phyloP scores from a whole-genome alignment of 2,329 filamentous ascomycete species.

The Berkeleyomyces basicola region DNA sequence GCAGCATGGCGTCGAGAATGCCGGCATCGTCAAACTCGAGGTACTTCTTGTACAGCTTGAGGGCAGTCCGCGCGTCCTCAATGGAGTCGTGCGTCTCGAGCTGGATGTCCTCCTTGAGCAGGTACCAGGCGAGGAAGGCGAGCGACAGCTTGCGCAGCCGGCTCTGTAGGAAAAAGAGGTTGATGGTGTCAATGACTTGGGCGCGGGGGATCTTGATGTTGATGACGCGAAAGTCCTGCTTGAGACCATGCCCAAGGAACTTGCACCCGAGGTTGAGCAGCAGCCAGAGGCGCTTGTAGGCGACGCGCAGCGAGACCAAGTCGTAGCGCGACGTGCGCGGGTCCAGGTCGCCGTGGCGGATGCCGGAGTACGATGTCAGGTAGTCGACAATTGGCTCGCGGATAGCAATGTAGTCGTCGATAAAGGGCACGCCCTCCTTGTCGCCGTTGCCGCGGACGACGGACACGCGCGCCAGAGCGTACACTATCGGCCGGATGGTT shows the following conservation, averaged over 20 bases:
- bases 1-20: conserved; percentile 64
- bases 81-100: conserved; percentile 85
- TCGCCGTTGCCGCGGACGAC: conserved; percentile 68
- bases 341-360: conserved; percentile 72
- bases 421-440: conserved; percentile 70
- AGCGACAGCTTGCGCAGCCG: conserved; percentile 77
- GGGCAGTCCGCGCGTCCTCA: conserved; percentile 80
- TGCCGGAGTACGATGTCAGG: conserved; percentile 84
- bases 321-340: conserved; percentile 62
- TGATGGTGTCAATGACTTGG: conserved; percentile 88
- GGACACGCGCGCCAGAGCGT: conserved; percentile 83
- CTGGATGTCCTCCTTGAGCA: conserved; percentile 90
- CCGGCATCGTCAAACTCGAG: conserved; percentile 78
- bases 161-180: conserved; percentile 69
- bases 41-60: conserved; percentile 80
- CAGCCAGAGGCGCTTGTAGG: conserved; percentile 97
- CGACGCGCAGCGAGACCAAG: conserved; percentile 71
- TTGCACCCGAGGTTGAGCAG: conserved; percentile 84
- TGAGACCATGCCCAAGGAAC: conserved; percentile 85
- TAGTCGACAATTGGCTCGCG: conserved; percentile 89
- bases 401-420: conserved; percentile 93
- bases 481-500: conserved; percentile 78
- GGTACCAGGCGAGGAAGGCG: conserved; percentile 77
- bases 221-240: conserved; percentile 92
- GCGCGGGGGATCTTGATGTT: conserved; percentile 87